Percentiles rank a stretch among this genome's conserved stretches.
Conservation (phyloP, 805 yeast species). For the Torulaspora gathmanii region DNA sequence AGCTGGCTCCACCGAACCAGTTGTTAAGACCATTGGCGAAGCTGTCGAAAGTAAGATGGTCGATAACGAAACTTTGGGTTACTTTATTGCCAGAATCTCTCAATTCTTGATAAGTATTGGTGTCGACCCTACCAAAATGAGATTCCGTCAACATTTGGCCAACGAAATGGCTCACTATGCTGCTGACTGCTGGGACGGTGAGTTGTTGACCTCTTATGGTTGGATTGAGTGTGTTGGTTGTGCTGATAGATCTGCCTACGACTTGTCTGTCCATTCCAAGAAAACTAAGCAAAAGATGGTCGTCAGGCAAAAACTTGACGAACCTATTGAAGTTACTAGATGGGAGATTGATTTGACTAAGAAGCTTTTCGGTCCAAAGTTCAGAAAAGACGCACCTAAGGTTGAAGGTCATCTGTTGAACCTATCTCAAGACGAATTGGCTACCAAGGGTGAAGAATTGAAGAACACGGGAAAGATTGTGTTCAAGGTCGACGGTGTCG, state of each 20-base stretch:
- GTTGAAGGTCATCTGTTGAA: slow-evolving; percentile 75
- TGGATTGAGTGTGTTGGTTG: slow-evolving; percentile 99
- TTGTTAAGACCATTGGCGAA: slow-evolving; percentile 72
- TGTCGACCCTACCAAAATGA: slow-evolving; percentile 72
- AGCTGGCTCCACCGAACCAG: slow-evolving; percentile 69
- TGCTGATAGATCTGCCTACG: slow-evolving; percentile 98
- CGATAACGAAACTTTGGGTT: slow-evolving; percentile 95
- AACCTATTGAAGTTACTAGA: slow-evolving; percentile 76
- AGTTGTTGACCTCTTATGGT: slow-evolving; percentile 90
- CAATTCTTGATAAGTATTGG: slow-evolving; percentile 82
- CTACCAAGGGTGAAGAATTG: slow-evolving; percentile 67
- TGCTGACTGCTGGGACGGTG: slow-evolving; percentile 99
- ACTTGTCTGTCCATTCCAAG: slow-evolving; percentile 89
- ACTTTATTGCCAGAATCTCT: slow-evolving; percentile 91
- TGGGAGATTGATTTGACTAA: slow-evolving; percentile 84
- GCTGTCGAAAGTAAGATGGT: slow-evolving; percentile 86
- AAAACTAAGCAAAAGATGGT: slow-evolving; percentile 92
- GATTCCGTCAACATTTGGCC: slow-evolving; percentile 98
- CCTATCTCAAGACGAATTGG: slow-evolving; percentile 82
- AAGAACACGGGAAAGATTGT: slow-evolving; percentile 55
- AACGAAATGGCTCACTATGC: slow-evolving; percentile 99
- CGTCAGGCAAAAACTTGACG: slow-evolving; percentile 84
- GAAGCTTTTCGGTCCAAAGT: slow-evolving; percentile 96
- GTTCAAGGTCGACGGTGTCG: slow-evolving; percentile 62
- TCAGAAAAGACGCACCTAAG: slow-evolving; percentile 93